phyloP scores from a whole-genome alignment of 495 filamentous ascomycete genomes.

The Darksidea phi region DNA sequence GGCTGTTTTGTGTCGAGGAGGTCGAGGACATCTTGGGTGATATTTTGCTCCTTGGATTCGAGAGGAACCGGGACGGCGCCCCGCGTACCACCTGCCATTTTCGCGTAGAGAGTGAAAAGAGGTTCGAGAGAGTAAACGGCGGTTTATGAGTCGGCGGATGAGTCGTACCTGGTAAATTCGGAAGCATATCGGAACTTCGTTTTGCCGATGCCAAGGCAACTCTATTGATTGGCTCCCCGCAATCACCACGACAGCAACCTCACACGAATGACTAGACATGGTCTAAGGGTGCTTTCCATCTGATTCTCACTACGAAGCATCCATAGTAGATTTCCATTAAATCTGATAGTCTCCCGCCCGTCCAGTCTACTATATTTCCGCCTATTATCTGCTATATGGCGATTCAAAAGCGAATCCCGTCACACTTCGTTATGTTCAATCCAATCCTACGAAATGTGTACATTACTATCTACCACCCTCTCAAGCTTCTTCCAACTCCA shows the following conservation, averaged over 20 bases:
- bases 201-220: not conserved
- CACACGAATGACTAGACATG: too few species aligned
- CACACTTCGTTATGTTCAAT: too few species aligned
- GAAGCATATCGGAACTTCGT: not conserved
- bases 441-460: too few species aligned
- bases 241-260: too few species aligned
- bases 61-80: constrained; percentile 45
- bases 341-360: too few species aligned
- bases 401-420: too few species aligned
- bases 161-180: constrained; percentile 19
- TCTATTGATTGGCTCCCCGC: not conserved
- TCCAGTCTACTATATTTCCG: too few species aligned
- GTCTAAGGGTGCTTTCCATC: too few species aligned
- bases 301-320: not conserved
- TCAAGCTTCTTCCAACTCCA: too few species aligned
- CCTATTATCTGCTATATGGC: too few species aligned
- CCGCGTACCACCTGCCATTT: constrained; percentile 43
- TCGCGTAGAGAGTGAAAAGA: constrained; percentile 5
- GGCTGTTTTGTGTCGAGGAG: constrained; percentile 51
- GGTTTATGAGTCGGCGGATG: constrained; percentile 2
- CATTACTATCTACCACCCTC: too few species aligned
- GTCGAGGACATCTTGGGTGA: constrained; percentile 43
- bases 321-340: too few species aligned
- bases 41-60: constrained; percentile 33
- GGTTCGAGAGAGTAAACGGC: not conserved